Evolutionary conservation across 257 asterid genomes (phyloP).

Genomic region (Solanum lycopersicoides): DNA sequence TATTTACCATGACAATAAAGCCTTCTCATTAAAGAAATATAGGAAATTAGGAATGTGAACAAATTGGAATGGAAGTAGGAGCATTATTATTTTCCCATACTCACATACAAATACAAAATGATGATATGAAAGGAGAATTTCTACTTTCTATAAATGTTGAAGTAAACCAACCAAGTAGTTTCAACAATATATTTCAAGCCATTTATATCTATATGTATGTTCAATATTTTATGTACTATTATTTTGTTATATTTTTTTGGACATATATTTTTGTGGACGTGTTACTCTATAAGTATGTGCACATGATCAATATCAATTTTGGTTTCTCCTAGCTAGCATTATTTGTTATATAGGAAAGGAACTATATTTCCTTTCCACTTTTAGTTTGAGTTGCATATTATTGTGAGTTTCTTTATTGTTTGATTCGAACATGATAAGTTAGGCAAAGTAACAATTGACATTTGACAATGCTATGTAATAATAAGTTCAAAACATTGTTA

Average conservation of each 20-base stretch:
- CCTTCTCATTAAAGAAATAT: neutral
- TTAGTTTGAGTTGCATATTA: neutral
- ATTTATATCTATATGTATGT: neutral
- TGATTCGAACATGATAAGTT: neutral
- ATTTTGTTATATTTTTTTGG: neutral
- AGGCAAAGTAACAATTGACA: neutral
- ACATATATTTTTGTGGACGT: neutral
- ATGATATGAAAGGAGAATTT: neutral
- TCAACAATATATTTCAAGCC: neutral
- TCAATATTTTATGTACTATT: neutral
- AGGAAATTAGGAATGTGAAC: neutral
- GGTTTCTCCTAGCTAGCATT: neutral
- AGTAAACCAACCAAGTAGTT: neutral
- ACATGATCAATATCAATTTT: neutral
- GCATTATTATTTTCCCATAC: neutral
- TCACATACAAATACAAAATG: neutral
- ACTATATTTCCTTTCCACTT: neutral
- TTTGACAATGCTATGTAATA: neutral
- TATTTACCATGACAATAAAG: neutral
- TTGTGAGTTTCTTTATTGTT: neutral
- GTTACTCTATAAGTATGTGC: neutral
- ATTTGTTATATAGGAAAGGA: neutral
- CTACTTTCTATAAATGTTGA: neutral
- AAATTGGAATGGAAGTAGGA: neutral
- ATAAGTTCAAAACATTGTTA: neutral